These are phyloP conservation scores for Actinomortierella ambigua DNA, from an alignment of 371 early-diverging fungal genomes.

Conservation along the genomic window DNA sequence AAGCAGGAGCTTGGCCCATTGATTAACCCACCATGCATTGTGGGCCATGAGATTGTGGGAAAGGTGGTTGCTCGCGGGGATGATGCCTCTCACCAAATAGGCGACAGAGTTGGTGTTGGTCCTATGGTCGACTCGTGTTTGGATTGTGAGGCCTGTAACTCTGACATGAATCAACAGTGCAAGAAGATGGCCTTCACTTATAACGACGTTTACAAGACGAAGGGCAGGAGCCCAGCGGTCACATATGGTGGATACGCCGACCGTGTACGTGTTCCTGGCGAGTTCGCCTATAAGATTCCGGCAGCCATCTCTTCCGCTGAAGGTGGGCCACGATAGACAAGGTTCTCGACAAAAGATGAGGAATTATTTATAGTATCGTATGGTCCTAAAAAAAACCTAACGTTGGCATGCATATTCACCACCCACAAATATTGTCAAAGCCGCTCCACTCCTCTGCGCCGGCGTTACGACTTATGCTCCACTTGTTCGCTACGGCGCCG, in stretches of 20 bases:
- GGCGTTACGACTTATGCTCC: constrained; percentile 73
- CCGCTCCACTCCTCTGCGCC: constrained; percentile 59
- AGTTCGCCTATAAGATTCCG: constrained; percentile 59
- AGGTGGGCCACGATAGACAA: no score
- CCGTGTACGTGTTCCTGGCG: constrained; percentile 58
- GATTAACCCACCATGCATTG: constrained; percentile 63
- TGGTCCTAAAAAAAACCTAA: no score
- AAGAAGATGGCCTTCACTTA: constrained; percentile 55
- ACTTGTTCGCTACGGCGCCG: constrained; percentile 50
- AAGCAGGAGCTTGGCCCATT: constrained; percentile 58
- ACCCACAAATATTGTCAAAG: no score
- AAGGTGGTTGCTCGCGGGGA: constrained; percentile 61
- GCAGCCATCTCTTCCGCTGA: constrained; percentile 23
- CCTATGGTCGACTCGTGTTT: constrained; percentile 57
- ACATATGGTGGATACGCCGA: constrained; percentile 71
- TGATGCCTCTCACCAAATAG: constrained; percentile 60
- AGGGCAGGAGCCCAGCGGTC: constrained; percentile 55
- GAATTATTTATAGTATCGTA: no score
- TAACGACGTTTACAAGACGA: constrained; percentile 56
- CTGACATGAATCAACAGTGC: constrained; percentile 56
- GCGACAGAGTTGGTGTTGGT: constrained; percentile 78
- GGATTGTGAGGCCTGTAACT: constrained; percentile 52
- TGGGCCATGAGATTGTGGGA: constrained; percentile 82
- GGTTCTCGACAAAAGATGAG: no score
- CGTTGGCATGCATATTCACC: no score